Percentiles rank a stretch among this genome's conserved stretches.
These are phyloP conservation scores for Cyberlindnera mississippiensis DNA, from an alignment of 805 yeast genomes.

Conservation along the genomic window DNA sequence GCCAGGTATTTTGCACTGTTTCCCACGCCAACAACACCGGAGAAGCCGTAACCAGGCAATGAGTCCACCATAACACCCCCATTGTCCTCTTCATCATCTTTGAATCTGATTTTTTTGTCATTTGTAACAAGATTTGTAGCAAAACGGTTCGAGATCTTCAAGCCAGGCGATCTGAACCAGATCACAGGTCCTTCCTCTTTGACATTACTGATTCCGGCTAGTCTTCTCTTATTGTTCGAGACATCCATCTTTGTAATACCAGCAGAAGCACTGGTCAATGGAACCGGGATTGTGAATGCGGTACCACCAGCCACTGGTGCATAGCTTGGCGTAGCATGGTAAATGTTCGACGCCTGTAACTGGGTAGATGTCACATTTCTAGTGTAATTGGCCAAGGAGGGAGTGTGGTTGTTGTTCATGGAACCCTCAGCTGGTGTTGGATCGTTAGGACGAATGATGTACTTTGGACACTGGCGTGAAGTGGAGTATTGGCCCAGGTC, in stretches of 20 bases:
- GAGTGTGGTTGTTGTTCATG: constrained; percentile 13
- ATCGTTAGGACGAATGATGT: constrained; percentile 41
- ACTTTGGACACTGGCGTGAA: constrained; percentile 42
- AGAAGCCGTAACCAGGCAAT: constrained; percentile 26
- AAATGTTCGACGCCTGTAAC: constrained; percentile 13
- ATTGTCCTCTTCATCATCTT: constrained; percentile 15
- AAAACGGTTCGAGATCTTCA: constrained; percentile 38
- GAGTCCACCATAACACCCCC: constrained; percentile 9
- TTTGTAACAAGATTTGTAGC: constrained; percentile 22
- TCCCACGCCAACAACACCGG: constrained; percentile 43
- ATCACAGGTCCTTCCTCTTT: constrained; percentile 39
- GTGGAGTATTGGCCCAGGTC: constrained; percentile 74
- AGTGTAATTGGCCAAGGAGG: constrained; percentile 22
- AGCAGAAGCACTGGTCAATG: constrained; percentile 15
- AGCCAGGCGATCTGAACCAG: constrained; percentile 71
- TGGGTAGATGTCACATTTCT: constrained; percentile 16
- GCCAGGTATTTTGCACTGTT: constrained; percentile 75
- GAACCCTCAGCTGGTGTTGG: constrained; percentile 28
- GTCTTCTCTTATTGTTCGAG: constrained; percentile 29
- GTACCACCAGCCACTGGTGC: constrained; percentile 25
- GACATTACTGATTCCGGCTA: constrained; percentile 19
- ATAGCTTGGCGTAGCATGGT: constrained; percentile 27
- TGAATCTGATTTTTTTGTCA: not conserved
- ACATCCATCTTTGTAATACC: constrained; percentile 32
- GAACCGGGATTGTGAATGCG: constrained; percentile 33